These are phyloP conservation scores for Auriculariales sp. DNA, from an alignment of 768 basidiomycete species.

Conservation along the genomic window DNA sequence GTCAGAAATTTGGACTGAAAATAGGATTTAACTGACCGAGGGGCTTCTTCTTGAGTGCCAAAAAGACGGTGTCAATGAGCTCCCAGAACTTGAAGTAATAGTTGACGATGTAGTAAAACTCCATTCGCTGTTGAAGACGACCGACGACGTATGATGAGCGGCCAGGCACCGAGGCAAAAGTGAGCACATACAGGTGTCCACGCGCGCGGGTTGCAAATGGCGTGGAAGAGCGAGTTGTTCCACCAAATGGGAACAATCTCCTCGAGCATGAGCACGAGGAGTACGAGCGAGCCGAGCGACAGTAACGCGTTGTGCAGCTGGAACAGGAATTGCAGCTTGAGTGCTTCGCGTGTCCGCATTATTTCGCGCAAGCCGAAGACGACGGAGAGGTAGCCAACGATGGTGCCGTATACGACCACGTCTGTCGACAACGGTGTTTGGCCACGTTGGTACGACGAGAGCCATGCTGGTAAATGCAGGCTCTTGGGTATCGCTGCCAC, in stretches of 20 bases:
- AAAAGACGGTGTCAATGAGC: slow-evolving; percentile 91
- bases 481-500: slow-evolving; percentile 37
- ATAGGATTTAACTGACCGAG: slow-evolving; percentile 48
- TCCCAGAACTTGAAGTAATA: slow-evolving; percentile 98
- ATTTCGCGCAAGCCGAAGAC: slow-evolving; percentile 74
- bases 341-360: slow-evolving; percentile 66
- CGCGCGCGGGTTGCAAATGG: slow-evolving; percentile 59
- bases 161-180: background rate
- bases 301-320: slow-evolving; percentile 85
- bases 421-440: slow-evolving; percentile 68
- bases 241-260: slow-evolving; percentile 73
- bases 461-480: slow-evolving; percentile 30
- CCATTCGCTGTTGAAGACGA: slow-evolving; percentile 46
- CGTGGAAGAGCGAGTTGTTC: slow-evolving; percentile 56
- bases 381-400: slow-evolving; percentile 71
- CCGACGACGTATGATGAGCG: background rate
- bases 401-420: slow-evolving; percentile 49
- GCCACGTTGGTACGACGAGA: slow-evolving; percentile 51
- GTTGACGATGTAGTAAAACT: slow-evolving; percentile 98
- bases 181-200: slow-evolving; percentile 70
- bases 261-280: slow-evolving; percentile 82
- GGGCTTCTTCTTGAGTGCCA: slow-evolving; percentile 96
- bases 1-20: background rate
- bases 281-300: slow-evolving; percentile 65
- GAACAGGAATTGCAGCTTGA: slow-evolving; percentile 71